phyloP scores from a whole-genome alignment of 2,329 filamentous ascomycete genomes.

The Trichoderma sp. region DNA sequence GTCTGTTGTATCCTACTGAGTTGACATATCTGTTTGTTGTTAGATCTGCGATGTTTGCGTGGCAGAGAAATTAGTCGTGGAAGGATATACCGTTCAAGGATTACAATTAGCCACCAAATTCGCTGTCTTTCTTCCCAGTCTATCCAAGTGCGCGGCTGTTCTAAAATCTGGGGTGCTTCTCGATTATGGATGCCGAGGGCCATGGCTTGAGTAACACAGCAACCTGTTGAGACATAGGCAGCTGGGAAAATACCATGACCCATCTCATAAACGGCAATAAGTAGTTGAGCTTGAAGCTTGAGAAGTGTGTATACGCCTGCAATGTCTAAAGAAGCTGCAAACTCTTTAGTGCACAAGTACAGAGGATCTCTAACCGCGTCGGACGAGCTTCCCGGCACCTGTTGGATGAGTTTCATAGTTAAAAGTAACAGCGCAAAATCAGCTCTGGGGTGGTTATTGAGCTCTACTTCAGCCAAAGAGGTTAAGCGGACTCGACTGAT shows the following conservation, averaged over 20 bases:
- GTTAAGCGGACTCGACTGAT: constrained; percentile 23
- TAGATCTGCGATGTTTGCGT: not conserved
- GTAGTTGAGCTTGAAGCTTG: constrained; percentile 37
- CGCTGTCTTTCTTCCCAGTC: constrained; percentile 41
- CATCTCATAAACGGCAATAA: constrained; percentile 42
- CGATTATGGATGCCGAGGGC: constrained; percentile 28
- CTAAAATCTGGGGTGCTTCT: constrained; percentile 35
- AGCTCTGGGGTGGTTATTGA: constrained; percentile 4
- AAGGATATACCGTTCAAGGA: constrained; percentile 39
- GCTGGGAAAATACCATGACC: constrained; percentile 42
- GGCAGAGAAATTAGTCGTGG: not conserved
- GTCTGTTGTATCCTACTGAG: constrained; percentile 33
- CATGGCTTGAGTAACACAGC: constrained; percentile 35
- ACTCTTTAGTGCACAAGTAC: constrained; percentile 31
- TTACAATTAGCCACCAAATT: constrained; percentile 41
- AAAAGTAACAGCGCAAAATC: constrained; percentile 33
- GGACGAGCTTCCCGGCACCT: constrained; percentile 23
- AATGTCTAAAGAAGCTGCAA: constrained; percentile 32
- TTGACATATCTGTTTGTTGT: constrained; percentile 31
- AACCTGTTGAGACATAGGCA: constrained; percentile 39
- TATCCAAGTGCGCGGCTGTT: constrained; percentile 36
- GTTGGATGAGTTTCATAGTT: constrained; percentile 36
- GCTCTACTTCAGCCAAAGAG: constrained; percentile 9
- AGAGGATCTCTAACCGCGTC: constrained; percentile 20
- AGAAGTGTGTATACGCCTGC: constrained; percentile 34